A percentile compares a stretch with the other conserved stretches of the same genome.
Conservation (phyloP, 1,284 basidiomycete genomes). For the Wallemia ichthyophaga region DNA sequence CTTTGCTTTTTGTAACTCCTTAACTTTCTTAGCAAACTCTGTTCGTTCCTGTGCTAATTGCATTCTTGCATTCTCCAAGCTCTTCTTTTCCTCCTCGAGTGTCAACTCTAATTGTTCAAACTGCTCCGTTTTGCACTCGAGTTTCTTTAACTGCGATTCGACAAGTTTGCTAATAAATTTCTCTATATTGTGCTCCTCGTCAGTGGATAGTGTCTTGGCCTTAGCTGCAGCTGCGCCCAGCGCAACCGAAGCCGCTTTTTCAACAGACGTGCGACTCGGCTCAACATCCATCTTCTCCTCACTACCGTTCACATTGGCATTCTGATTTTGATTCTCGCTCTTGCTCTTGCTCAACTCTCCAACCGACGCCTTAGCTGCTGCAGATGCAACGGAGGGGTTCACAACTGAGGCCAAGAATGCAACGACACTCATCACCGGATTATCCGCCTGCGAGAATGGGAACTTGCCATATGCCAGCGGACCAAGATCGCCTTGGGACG, state of each 20-base stretch:
- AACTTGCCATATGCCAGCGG: constrained; percentile 45
- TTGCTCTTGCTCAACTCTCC: constrained; percentile 25
- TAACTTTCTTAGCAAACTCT: constrained; percentile 7
- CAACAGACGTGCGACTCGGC: constrained; percentile 42
- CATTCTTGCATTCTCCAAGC: constrained; percentile 25
- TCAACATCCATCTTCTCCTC: constrained; percentile 7
- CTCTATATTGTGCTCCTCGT: constrained; percentile 55
- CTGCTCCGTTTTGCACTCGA: constrained; percentile 71
- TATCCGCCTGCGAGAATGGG: constrained; percentile 81
- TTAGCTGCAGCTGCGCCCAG: constrained; percentile 70
- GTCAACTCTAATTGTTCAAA: constrained; percentile 73
- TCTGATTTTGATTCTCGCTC: no score
- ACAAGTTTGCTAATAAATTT: constrained; percentile 55
- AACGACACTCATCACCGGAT: constrained; percentile 94
- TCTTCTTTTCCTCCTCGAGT: constrained; percentile 51
- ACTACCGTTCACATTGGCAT: no score
- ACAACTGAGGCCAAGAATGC: constrained; percentile 85
- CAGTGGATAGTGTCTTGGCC: constrained; percentile 46
- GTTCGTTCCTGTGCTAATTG: constrained; percentile 10
- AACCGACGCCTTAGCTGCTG: constrained; percentile 70
- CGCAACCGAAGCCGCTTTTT: constrained; percentile 49
- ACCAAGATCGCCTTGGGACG: constrained; percentile 33
- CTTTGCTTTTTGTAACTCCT: constrained; percentile 1
- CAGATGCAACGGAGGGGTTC: constrained; percentile 63
- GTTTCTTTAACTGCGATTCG: constrained; percentile 66